phyloP scores from a whole-genome alignment of 148 eudicot genomes.

The Suaeda aralocaspica region DNA sequence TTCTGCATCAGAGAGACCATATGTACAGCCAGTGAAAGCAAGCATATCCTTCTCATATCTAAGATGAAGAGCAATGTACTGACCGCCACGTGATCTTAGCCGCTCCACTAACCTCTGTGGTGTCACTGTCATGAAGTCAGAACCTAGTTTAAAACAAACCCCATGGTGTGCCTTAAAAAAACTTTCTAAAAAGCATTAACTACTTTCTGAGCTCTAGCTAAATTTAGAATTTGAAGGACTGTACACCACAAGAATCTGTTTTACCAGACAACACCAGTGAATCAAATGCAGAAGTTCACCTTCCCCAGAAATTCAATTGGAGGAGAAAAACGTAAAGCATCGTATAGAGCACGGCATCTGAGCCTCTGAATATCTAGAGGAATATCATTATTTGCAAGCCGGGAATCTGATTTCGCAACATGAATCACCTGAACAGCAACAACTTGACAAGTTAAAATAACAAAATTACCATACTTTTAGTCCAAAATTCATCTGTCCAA shows the following conservation, averaged over 20 bases:
- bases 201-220: background rate
- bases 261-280: background rate
- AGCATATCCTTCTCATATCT: conserved; percentile 97
- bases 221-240: background rate
- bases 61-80: conserved; percentile 81
- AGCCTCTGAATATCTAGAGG: conserved; percentile 92
- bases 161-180: conserved; percentile 29
- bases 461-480: background rate
- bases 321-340: conserved; percentile 73
- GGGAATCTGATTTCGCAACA: conserved; percentile 93
- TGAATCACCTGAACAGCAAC: conserved; percentile 59
- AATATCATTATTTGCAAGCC: conserved; percentile 86
- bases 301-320: conserved; percentile 78
- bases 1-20: conserved; percentile 79
- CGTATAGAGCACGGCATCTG: conserved; percentile 79
- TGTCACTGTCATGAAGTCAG: conserved; percentile 77
- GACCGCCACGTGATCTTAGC: conserved; percentile 59
- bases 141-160: conserved; percentile 58
- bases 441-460: conserved; percentile 10
- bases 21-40: conserved; percentile 89
- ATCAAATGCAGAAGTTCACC: conserved; percentile 36
- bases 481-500: background rate
- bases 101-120: conserved; percentile 94
- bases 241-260: background rate
- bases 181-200: conserved; percentile 5